Evolutionary conservation across 441 rosid species (phyloP), one percentile per base, ranked within the genome.

Genomic region (Croton setiger): DNA sequence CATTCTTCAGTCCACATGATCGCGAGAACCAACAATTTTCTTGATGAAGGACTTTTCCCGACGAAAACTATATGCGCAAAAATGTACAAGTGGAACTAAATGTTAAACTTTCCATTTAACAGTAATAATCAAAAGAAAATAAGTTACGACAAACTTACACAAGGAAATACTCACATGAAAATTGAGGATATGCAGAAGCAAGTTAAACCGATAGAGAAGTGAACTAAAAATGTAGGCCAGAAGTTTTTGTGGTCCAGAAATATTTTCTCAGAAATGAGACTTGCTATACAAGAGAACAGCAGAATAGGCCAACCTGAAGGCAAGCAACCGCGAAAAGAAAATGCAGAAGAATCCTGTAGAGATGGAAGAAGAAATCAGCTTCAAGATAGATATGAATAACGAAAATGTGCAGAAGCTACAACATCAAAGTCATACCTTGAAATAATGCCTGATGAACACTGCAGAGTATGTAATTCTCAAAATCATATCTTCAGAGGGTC

Each of bases 381-480:
- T 45, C 66, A 39, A 73, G 62, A 64, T 62, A 41, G 21, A 58
- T 48, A 63, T 54, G 65, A 18, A 47, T 49, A 59, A 59, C 66
- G 23, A 72, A 59, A 53, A 52, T 54, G 44, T 27, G 69, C 58
- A 62, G 41, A 55, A 67, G 31, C 53, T 63, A 52, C 55, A 59
- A 0, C 68, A 33, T 68, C 39, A 69, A 41, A 31, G 20, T 37
- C 57, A 64, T 82, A 90, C 96, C 99, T 85, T 69, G 82, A 94
- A 94, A 83, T 87, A 88, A 44, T 77, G 72, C 77, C 75, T 83
- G 78, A 90, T 90, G 79, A 90, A 90, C 41, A 59, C 45, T 57
- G 87, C 91, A 64, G 93, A 88, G 77, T 87, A 95, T 15, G 76
- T 68, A 64, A 92, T 90, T 85, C 98, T 87, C 74, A 84, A 76